Percentiles rank a stretch among this genome's conserved stretches.
Evolutionary conservation across 1,284 basidiomycete genomes (phyloP).

Genomic region (Cryptococcus sp.): DNA sequence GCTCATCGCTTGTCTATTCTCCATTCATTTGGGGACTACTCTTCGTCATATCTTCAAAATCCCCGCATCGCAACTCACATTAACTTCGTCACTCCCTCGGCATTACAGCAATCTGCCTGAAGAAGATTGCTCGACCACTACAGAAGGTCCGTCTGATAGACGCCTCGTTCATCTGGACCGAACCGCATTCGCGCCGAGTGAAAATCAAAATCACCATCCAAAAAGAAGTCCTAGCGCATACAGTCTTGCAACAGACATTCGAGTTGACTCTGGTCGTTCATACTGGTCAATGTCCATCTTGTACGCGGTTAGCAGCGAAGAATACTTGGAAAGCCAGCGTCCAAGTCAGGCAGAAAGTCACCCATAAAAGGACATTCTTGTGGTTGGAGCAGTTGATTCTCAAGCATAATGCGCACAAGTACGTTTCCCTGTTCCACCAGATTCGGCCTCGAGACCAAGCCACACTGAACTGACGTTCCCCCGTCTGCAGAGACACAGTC

Average conservation of each 20-base stretch:
- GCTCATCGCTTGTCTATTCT: not conserved
- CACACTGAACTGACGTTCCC: not conserved
- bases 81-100: too few relatives aligned
- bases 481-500: slow-evolving; percentile 81
- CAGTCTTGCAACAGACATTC: slow-evolving; percentile 95
- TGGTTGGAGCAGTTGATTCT: slow-evolving; percentile 97
- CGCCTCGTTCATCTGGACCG: slow-evolving; percentile 98
- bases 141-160: slow-evolving; percentile 94
- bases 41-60: not conserved
- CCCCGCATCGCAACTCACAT: not conserved
- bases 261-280: slow-evolving; percentile 96
- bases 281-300: slow-evolving; percentile 93
- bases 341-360: slow-evolving; percentile 95
- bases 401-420: slow-evolving; percentile 92
- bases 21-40: not conserved
- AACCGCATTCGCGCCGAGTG: slow-evolving; percentile 92
- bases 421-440: slow-evolving; percentile 12
- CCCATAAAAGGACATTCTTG: slow-evolving; percentile 96
- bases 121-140: slow-evolving; percentile 85
- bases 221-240: slow-evolving; percentile 95
- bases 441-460: not conserved
- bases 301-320: slow-evolving; percentile 90
- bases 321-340: slow-evolving; percentile 98
- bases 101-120: slow-evolving; percentile 74
- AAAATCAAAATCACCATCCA: slow-evolving; percentile 95